These are phyloP conservation scores for Asterionellopsis glacialis DNA, from an alignment of 108 stramenopile genomes.

Conservation along the genomic window DNA sequence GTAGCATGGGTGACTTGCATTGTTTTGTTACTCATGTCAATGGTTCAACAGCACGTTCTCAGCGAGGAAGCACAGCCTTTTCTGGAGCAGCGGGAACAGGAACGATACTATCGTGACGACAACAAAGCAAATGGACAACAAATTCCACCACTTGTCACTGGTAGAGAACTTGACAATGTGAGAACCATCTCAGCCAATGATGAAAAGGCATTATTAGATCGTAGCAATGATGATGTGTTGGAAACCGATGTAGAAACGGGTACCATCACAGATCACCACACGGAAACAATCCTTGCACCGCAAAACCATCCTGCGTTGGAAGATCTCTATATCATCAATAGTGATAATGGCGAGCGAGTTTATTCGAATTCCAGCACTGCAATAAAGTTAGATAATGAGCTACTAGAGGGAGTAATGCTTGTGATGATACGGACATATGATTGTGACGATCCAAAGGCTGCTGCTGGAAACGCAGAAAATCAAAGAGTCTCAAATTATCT, in stretches of 20 bases:
- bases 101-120: background rate
- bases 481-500: conserved; percentile 47
- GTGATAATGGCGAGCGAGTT: no score
- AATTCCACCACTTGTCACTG: background rate
- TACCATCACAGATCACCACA: background rate
- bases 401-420: conserved; percentile 75
- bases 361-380: no score
- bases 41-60: conserved; percentile 17
- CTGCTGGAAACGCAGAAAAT: conserved; percentile 25
- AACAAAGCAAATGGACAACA: background rate
- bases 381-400: conserved; percentile 55
- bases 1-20: conserved; percentile 72
- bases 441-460: conserved; percentile 43
- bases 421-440: conserved; percentile 85
- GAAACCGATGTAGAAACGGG: background rate
- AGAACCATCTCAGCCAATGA: background rate
- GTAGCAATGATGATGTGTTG: background rate
- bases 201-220: background rate
- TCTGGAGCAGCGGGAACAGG: background rate
- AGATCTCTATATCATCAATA: background rate
- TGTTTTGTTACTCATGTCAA: conserved; percentile 28
- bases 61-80: background rate
- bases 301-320: conserved; percentile 24
- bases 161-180: conserved; percentile 2
- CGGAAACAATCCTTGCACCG: background rate